These are phyloP conservation scores for Zygotorulaspora chibaensis DNA, from an alignment of 805 yeast genomes.

Conservation along the genomic window DNA sequence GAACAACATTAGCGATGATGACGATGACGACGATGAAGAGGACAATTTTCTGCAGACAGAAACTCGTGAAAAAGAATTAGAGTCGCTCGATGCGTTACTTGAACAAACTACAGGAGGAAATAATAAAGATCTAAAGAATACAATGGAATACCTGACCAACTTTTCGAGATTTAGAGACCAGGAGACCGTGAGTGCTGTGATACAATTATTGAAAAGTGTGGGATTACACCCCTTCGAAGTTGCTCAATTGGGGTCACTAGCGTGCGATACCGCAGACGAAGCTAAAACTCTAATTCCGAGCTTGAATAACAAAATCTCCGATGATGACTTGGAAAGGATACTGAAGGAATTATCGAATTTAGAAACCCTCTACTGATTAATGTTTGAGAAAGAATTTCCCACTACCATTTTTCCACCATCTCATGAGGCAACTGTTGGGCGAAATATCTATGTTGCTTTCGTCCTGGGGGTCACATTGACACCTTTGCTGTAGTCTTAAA, in stretches of 20 bases:
- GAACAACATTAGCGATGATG: slow-evolving; percentile 9
- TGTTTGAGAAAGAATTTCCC: slow-evolving; percentile 30
- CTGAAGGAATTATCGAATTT: slow-evolving; percentile 78
- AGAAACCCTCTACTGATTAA: slow-evolving; percentile 41
- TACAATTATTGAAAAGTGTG: slow-evolving; percentile 68
- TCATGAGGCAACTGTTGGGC: slow-evolving; percentile 57
- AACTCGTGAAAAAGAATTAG: slow-evolving; percentile 42
- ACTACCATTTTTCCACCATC: slow-evolving; percentile 78
- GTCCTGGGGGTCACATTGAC: slow-evolving; percentile 52
- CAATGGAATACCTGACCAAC: slow-evolving; percentile 77
- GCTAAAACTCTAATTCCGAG: slow-evolving; percentile 93
- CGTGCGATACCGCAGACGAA: slow-evolving; percentile 96
- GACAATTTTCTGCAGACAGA: slow-evolving; percentile 43
- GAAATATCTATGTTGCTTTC: slow-evolving; percentile 41
- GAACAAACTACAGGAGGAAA: slow-evolving; percentile 55
- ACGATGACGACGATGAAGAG: slow-evolving; percentile 26
- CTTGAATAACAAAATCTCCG: slow-evolving; percentile 72
- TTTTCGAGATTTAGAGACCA: slow-evolving; percentile 91
- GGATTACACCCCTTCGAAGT: slow-evolving; percentile 92
- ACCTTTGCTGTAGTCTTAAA: slow-evolving; percentile 50
- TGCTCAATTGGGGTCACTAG: slow-evolving; percentile 82
- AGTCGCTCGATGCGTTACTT: slow-evolving; percentile 30
- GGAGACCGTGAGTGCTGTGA: slow-evolving; percentile 90
- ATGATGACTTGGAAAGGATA: slow-evolving; percentile 80
- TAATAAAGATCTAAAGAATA: slow-evolving; percentile 84